phyloP scores from a whole-genome alignment of 2,329 filamentous ascomycete species.

The Trichoderma breve region DNA sequence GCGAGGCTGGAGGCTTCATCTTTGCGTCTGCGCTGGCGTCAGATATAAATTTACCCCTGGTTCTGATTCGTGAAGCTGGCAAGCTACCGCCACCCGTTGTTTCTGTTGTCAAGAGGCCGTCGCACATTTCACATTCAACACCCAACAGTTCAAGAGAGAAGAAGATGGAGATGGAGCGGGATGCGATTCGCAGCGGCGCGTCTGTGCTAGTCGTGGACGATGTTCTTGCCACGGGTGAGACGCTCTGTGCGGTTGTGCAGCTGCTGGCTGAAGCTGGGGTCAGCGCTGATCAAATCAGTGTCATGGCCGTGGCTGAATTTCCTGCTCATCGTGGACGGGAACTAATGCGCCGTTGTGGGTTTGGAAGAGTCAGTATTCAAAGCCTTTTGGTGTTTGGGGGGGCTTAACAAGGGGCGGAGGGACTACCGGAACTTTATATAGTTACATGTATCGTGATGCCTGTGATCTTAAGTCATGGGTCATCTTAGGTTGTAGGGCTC shows the following conservation, averaged over 20 bases:
- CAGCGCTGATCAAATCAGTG: conserved; percentile 37
- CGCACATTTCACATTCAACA: conserved; percentile 52
- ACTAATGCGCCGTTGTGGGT: conserved; percentile 45
- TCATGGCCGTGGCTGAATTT: conserved; percentile 59
- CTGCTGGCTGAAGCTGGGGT: conserved; percentile 47
- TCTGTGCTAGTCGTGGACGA: conserved; percentile 59
- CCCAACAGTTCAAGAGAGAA: conserved; percentile 29
- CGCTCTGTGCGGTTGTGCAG: conserved; percentile 51
- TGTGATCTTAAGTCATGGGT: too few species aligned
- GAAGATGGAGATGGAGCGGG: conserved; percentile 49
- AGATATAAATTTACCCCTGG: conserved; percentile 42
- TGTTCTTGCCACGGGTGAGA: conserved; percentile 55
- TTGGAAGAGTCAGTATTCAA: conserved; percentile 49
- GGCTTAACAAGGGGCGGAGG: conserved; percentile 9
- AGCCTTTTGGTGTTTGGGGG: conserved; percentile 48
- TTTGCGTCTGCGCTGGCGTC: conserved; percentile 52
- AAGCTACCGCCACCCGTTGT: conserved; percentile 59
- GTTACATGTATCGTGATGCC: too few species aligned
- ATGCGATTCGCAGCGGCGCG: conserved; percentile 39
- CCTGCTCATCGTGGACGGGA: conserved; percentile 52
- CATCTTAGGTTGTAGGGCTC: too few species aligned
- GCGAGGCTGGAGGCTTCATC: conserved; percentile 57
- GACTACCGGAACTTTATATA: too few species aligned
- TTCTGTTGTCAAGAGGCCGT: conserved; percentile 46
- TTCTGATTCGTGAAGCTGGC: conserved; percentile 52